Percentiles rank a stretch among this genome's conserved stretches.
Conservation (phyloP, 2,329 filamentous ascomycete species). For the Scorias spongiosa region DNA sequence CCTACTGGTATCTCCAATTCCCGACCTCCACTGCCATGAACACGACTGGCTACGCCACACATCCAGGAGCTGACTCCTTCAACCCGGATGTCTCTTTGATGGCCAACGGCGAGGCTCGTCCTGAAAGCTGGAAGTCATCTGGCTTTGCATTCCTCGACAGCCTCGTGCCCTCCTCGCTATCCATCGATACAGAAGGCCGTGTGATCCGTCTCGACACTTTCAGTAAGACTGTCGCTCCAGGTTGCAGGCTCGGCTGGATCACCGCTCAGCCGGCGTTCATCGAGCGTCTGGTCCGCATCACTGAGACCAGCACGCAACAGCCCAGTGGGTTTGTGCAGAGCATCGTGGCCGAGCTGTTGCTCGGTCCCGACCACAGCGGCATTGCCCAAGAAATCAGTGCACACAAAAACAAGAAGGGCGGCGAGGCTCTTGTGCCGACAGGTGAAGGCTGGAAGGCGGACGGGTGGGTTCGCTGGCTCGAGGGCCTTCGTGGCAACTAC, state of each 20-base stretch:
- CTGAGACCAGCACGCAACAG: constrained; percentile 64
- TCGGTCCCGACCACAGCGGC: constrained; percentile 49
- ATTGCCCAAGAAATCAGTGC: constrained; percentile 15
- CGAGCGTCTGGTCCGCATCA: constrained; percentile 58
- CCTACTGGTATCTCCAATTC: constrained; percentile 90
- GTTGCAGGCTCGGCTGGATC: constrained; percentile 80
- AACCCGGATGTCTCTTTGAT: constrained; percentile 16
- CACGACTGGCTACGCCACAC: constrained; percentile 14
- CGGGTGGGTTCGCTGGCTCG: constrained; percentile 86
- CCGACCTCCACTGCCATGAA: constrained; percentile 45
- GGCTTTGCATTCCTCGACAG: constrained; percentile 72
- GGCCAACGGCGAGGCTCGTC: constrained; percentile 34
- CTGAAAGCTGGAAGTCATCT: constrained; percentile 35
- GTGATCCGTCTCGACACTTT: constrained; percentile 87
- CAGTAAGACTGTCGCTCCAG: constrained; percentile 82
- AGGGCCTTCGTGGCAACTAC: constrained; percentile 68
- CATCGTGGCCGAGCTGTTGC: constrained; percentile 61
- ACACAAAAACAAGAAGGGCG: constrained; percentile 21
- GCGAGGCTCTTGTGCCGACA: constrained; percentile 31
- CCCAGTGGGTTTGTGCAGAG: constrained; percentile 82
- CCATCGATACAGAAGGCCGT: constrained; percentile 68
- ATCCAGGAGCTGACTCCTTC: constrained; percentile 11
- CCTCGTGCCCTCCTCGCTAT: constrained; percentile 68
- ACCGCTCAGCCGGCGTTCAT: constrained; percentile 67
- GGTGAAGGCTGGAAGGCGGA: constrained; percentile 59